A percentile compares a stretch with the other conserved stretches of the same genome.
Conservation (phyloP, 225 moss, liverwort and hornwort species). For the Asterella californica region DNA sequence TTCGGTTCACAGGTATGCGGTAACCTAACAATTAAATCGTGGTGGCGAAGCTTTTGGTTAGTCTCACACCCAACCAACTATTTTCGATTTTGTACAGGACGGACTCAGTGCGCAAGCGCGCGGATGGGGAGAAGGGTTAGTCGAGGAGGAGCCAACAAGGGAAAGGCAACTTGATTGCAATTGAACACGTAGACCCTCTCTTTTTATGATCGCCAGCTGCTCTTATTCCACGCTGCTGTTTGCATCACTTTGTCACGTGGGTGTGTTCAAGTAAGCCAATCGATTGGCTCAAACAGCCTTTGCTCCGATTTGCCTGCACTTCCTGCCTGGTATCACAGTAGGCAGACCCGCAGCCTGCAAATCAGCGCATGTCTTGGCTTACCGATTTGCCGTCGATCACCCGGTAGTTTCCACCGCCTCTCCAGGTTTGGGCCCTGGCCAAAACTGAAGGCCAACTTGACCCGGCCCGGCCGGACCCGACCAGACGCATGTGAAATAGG, state of each 20-base stretch:
- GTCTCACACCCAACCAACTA: too few relatives aligned
- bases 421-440: neutral
- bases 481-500: slow-evolving; percentile 13
- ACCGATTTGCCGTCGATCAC: too few relatives aligned
- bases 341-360: neutral
- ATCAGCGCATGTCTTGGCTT: neutral
- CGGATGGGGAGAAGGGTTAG: neutral
- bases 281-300: neutral
- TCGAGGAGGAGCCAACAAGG: neutral
- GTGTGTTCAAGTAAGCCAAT: neutral
- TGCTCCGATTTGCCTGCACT: neutral
- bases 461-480: neutral
- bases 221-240: slow-evolving; percentile 6
- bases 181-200: neutral
- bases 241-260: slow-evolving; percentile 16
- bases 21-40: too few relatives aligned
- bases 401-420: too few relatives aligned
- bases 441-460: neutral
- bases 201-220: slow-evolving; percentile 11
- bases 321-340: slow-evolving; percentile 4
- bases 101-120: too few relatives aligned
- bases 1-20: too few relatives aligned
- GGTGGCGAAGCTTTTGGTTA: too few relatives aligned
- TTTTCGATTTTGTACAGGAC: too few relatives aligned
- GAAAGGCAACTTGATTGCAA: neutral